Percentiles rank a stretch among this genome's conserved stretches.
Conservation (phyloP, 2,329 filamentous ascomycete species). For the Talaromyces verruculosus region DNA sequence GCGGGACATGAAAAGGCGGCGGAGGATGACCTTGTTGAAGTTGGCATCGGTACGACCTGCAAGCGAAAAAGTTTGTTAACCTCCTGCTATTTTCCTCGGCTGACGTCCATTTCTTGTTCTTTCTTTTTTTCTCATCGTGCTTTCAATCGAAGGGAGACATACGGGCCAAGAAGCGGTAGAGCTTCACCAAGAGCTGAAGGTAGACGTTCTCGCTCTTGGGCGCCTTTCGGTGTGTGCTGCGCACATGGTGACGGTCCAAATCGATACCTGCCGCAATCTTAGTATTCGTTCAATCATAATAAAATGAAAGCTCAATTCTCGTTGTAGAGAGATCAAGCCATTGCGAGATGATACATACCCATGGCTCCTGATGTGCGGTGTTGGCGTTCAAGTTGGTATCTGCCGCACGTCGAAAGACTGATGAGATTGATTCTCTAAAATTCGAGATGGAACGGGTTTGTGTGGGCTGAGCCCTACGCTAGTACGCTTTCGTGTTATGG, state of each 20-base stretch:
- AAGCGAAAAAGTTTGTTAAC: conserved; percentile 12
- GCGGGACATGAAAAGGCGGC: conserved; percentile 96
- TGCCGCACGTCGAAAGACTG: conserved; percentile 41
- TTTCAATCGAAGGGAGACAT: conserved; percentile 36
- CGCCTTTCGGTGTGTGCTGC: conserved; percentile 77
- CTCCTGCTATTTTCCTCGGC: neutral
- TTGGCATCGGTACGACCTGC: conserved; percentile 88
- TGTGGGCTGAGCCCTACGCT: conserved; percentile 49
- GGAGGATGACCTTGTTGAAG: conserved; percentile 99
- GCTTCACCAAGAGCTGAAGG: conserved; percentile 95
- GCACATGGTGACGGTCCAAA: conserved; percentile 63
- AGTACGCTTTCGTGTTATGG: conserved; percentile 28
- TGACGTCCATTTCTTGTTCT: neutral
- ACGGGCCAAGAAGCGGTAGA: conserved; percentile 96
- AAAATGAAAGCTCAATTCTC: neutral
- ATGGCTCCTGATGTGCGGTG: conserved; percentile 46
- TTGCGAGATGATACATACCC: conserved; percentile 33
- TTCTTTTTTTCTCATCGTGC: neutral
- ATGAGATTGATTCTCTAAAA: conserved; percentile 41
- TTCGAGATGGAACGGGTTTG: conserved; percentile 42
- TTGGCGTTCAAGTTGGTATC: conserved; percentile 39
- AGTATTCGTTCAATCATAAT: conserved; percentile 7
- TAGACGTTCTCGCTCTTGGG: conserved; percentile 99
- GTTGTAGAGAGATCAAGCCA: neutral
- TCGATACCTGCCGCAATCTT: conserved; percentile 49